phyloP scores from a whole-genome alignment of 495 filamentous ascomycete species.

The Clavariopsis aquatica region DNA sequence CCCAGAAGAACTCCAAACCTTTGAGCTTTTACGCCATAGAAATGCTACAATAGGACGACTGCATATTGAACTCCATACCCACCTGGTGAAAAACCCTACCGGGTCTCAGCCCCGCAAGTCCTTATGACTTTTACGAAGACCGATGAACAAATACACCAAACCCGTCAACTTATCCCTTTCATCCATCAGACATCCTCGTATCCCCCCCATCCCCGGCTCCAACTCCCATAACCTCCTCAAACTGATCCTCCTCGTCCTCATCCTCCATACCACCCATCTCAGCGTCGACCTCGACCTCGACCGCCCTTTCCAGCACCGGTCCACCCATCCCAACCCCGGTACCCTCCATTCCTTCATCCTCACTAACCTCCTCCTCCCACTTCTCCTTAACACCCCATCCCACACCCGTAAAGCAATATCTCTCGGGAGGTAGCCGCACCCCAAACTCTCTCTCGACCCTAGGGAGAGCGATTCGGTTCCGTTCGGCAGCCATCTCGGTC shows the following conservation, averaged over 20 bases:
- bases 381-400: conserved; percentile 81
- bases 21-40: not conserved
- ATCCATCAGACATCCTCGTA: conserved; percentile 53
- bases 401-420: conserved; percentile 83
- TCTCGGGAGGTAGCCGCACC: conserved; percentile 81
- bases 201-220: conserved; percentile 18
- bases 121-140: not conserved
- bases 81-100: no score
- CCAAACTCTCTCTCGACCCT: conserved; percentile 73
- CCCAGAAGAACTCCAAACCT: conserved; percentile 12
- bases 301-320: conserved; percentile 11
- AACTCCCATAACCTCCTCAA: conserved; percentile 40
- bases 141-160: not conserved
- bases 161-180: conserved; percentile 23
- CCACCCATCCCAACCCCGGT: conserved; percentile 3
- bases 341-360: conserved; percentile 55
- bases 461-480: conserved; percentile 80
- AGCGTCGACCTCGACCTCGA: conserved; percentile 15
- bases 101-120: not conserved
- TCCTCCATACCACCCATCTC: conserved; percentile 33
- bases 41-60: not conserved
- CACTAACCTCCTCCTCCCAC: conserved; percentile 59
- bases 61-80: not conserved
- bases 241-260: conserved; percentile 36
- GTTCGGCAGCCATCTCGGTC: conserved; percentile 75